Evolutionary conservation across 768 basidiomycete genomes (phyloP).

Genomic region (Trametes gibbosa): DNA sequence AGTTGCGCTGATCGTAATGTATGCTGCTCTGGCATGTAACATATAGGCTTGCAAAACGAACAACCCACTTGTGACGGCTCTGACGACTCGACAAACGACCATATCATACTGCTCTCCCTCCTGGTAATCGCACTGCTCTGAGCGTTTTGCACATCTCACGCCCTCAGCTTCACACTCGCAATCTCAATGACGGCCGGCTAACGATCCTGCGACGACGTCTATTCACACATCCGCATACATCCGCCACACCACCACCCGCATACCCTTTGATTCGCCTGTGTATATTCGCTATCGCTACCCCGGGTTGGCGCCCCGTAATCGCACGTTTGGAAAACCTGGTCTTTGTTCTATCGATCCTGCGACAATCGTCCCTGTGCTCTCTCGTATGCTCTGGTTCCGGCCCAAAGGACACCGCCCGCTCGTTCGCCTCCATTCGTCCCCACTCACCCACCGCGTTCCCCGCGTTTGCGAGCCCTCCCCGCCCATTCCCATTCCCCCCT

Average conservation of each 20-base stretch:
- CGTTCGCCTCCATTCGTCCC: conserved; percentile 6
- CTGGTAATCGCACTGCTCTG: conserved; percentile 5
- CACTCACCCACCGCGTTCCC: not conserved
- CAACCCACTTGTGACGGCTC: conserved; percentile 15
- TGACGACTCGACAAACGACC: conserved; percentile 20
- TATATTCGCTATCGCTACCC: conserved; percentile 21
- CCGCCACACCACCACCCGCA: conserved; percentile 13
- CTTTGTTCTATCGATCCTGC: not conserved
- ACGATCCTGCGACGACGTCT: conserved; percentile 14
- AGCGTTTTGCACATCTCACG: not conserved
- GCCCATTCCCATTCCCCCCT: too few species aligned
- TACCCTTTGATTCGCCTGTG: conserved; percentile 18
- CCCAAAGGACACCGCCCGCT: conserved; percentile 25
- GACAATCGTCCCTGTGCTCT: conserved; percentile 4
- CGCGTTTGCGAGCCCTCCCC: too few species aligned
- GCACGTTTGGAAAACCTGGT: conserved; percentile 3
- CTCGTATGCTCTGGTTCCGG: conserved; percentile 23
- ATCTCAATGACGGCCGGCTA: conserved; percentile 4
- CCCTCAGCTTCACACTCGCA: not conserved
- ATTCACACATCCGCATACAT: conserved; percentile 17
- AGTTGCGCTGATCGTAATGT: not conserved
- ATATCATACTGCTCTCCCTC: conserved; percentile 4
- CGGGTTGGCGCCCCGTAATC: conserved; percentile 18
- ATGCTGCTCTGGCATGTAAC: not conserved
- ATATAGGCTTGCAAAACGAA: conserved; percentile 16